These are phyloP conservation scores for Alternaria postmessia DNA, from an alignment of 2,329 filamentous ascomycete genomes.

Conservation along the genomic window DNA sequence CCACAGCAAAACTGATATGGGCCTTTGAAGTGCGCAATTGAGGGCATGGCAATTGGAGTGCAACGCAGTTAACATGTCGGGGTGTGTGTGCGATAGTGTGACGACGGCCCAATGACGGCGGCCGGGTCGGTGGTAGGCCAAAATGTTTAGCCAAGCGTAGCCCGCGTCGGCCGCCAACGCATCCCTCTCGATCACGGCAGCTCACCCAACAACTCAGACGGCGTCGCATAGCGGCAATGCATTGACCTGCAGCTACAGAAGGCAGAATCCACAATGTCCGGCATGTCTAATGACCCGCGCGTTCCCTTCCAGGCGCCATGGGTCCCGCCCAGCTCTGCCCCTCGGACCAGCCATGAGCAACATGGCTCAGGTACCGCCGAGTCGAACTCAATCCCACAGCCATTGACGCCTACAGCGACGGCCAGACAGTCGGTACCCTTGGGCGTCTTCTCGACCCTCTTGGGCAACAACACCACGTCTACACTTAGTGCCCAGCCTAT, in stretches of 20 bases:
- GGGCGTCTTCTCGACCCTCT: constrained; percentile 44
- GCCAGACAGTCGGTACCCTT: constrained; percentile 46
- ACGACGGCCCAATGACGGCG: constrained; percentile 34
- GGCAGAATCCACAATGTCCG: constrained; percentile 43
- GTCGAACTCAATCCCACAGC: constrained; percentile 38
- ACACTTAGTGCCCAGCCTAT: constrained; percentile 21
- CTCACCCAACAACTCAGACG: constrained; percentile 45
- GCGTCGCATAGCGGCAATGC: constrained; percentile 49
- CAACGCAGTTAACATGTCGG: constrained; percentile 24
- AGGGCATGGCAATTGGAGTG: constrained; percentile 4
- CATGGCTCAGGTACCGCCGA: constrained; percentile 31
- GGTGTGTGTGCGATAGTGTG: constrained; percentile 20
- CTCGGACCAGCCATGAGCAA: constrained; percentile 24
- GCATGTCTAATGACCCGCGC: constrained; percentile 36
- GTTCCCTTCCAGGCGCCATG: constrained; percentile 34
- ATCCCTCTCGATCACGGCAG: constrained; percentile 46
- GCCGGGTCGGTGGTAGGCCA: constrained; percentile 8
- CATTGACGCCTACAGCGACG: constrained; percentile 48
- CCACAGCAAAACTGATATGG: not conserved
- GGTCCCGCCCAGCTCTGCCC: constrained; percentile 27
- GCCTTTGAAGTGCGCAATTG: not conserved
- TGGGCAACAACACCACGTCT: constrained; percentile 35
- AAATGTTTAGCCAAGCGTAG: constrained; percentile 28
- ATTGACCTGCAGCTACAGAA: constrained; percentile 49
- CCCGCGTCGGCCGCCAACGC: constrained; percentile 41